These are phyloP conservation scores for Vitis hybrid DNA, from an alignment of 177 flowering plant genomes.

Conservation along the genomic window DNA sequence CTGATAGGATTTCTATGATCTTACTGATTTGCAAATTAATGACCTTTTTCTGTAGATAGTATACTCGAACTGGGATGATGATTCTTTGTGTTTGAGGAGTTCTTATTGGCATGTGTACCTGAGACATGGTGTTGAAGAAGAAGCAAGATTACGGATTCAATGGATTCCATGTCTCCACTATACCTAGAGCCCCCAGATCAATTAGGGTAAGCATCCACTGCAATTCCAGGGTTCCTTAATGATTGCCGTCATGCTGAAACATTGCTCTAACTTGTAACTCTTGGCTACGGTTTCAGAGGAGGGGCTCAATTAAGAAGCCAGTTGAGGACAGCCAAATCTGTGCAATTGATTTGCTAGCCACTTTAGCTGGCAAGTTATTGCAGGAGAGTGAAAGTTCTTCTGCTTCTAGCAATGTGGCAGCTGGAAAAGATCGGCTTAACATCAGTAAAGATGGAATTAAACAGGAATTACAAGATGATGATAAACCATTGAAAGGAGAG, in stretches of 20 bases:
- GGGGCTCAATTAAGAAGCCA: constrained; percentile 38
- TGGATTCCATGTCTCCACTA: constrained; percentile 59
- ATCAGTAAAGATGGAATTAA: constrained; percentile 31
- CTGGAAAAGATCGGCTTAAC: constrained; percentile 24
- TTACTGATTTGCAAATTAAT: too few species aligned
- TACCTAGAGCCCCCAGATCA: constrained; percentile 89
- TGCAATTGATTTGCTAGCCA: constrained; percentile 90
- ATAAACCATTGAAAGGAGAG: constrained; percentile 44
- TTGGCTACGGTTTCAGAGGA: constrained; percentile 47
- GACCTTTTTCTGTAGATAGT: constrained; percentile 9
- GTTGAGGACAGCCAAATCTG: constrained; percentile 48
- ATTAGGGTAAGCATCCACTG: constrained; percentile 48
- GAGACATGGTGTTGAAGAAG: constrained; percentile 80
- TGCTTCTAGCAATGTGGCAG: constrained; percentile 58
- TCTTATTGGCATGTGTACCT: constrained; percentile 30
- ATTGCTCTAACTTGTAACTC: constrained; percentile 1
- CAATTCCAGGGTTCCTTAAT: neutral
- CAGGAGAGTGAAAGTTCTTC: constrained; percentile 78
- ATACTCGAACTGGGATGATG: constrained; percentile 5
- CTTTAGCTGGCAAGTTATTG: constrained; percentile 82
- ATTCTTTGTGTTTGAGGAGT: constrained; percentile 22
- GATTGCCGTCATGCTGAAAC: neutral
- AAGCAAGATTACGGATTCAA: constrained; percentile 52
- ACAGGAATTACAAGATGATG: constrained; percentile 35
- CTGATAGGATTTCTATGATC: too few species aligned